Percentiles rank a stretch among this genome's conserved stretches.
Evolutionary conservation across 1,284 basidiomycete genomes (phyloP).

Genomic region (Malassezia globosa): DNA sequence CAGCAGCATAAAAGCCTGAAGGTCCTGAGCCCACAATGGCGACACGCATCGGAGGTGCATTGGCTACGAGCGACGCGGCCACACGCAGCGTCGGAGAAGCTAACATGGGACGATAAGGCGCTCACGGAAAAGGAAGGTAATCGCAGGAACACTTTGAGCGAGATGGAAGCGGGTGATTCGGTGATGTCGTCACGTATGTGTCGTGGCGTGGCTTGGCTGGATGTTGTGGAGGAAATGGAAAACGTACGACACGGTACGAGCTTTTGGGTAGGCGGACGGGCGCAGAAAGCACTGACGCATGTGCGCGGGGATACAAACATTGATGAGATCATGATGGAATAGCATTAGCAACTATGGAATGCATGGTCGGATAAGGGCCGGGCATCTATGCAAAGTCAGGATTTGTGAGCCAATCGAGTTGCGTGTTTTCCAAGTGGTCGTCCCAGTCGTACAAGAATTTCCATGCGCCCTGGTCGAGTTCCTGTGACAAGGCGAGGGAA

Average conservation of each 20-base stretch:
- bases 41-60: constrained; percentile 47
- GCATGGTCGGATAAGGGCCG: neutral
- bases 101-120: too few relatives aligned
- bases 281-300: too few relatives aligned
- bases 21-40: constrained; percentile 82
- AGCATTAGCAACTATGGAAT: neutral
- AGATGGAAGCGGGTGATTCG: too few relatives aligned
- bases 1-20: constrained; percentile 83
- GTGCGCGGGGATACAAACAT: too few relatives aligned
- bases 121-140: too few relatives aligned
- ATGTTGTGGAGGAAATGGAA: neutral
- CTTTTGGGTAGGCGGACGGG: too few relatives aligned
- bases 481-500: neutral
- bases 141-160: too few relatives aligned
- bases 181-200: too few relatives aligned
- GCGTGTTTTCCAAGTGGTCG: constrained; percentile 15
- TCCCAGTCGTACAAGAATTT: constrained; percentile 13
- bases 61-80: neutral
- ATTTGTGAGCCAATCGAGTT: constrained; percentile 12
- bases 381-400: neutral
- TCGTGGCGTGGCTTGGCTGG: too few relatives aligned
- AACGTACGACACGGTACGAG: too few relatives aligned
- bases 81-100: neutral
- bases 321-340: too few relatives aligned
- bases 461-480: constrained; percentile 3